phyloP scores from a whole-genome alignment of 352 stramenopile genomes.

The Pythium aquatile region DNA sequence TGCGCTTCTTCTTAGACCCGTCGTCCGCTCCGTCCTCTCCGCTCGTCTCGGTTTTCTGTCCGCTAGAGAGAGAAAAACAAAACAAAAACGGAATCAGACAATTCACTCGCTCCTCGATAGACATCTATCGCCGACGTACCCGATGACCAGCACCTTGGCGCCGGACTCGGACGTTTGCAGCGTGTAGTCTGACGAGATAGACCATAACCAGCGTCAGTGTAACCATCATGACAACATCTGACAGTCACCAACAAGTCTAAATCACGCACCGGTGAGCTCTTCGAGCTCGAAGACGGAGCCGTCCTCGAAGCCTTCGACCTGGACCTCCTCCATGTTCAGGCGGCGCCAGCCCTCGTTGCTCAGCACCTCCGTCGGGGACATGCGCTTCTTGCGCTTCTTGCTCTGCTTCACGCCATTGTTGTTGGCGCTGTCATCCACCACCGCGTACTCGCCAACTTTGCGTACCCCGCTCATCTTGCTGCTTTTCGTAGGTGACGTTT shows the following conservation, averaged over 20 bases:
- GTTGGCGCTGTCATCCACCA: constrained; percentile 21
- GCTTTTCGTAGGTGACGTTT: constrained; percentile 1
- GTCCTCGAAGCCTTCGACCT: constrained; percentile 84
- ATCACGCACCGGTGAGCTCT: constrained; percentile 63
- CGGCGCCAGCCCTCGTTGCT: constrained; percentile 48
- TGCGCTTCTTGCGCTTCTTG: constrained; percentile 71
- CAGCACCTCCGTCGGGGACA: constrained; percentile 4
- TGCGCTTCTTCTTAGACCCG: constrained; percentile 47
- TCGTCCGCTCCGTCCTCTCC: constrained; percentile 11
- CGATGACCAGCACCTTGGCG: constrained; percentile 52
- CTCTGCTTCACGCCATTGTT: constrained; percentile 27
- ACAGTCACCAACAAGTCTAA: not conserved
- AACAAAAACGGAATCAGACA: constrained; percentile 7
- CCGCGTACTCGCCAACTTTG: constrained; percentile 33
- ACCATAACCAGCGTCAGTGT: not conserved
- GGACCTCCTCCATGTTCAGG: constrained; percentile 70
- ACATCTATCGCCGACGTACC: constrained; percentile 17
- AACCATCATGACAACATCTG: constrained; percentile 3
- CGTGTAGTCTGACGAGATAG: constrained; percentile 43
- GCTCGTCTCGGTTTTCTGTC: constrained; percentile 11
- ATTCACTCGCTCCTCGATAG: constrained; percentile 2
- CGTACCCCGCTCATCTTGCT: constrained; percentile 27
- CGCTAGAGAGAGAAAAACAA: not conserved
- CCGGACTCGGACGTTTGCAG: constrained; percentile 55
- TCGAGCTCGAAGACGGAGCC: constrained; percentile 82